Base-by-base conservation (phyloP, 805 yeast genomes). In the Tetrapisispora fleetii region DNA sequence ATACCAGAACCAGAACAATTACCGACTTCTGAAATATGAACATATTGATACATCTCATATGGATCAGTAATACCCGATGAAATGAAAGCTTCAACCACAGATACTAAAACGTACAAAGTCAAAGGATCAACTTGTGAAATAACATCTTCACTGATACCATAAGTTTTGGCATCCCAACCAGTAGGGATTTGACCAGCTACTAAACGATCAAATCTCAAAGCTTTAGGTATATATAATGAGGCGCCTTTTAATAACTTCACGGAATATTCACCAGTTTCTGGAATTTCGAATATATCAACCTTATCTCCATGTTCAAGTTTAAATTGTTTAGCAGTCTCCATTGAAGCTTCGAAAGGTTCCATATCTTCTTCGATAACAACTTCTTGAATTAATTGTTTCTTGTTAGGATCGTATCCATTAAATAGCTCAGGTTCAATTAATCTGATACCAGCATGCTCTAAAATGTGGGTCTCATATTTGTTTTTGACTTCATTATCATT, bases 1-100 rank as follows among this genome's bases (percentile, higher is more conserved):
- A 93, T 91, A 80, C 99, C 99, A 49, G 97, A 89, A 75, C 99
- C 99, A 44, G 96, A 85, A 78, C 98, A 90, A 79, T 91, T 95
- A 75, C 99, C 99, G 58, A 93, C 89, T 72, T 93, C 98, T 43
- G 98, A 89, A 50, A 93, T 95, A 69, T 93, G 99, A 45, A 95
- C 95, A 67, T 93, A 95, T 73, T 91, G 83, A 78, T 93, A 93
- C 78, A 95, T 88, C 75, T 93, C 99, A 68, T 89, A 93, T 55
- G 99, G 99, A 68, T 93, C 99, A 51, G 96, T 88, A 63, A 93
- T 74, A 83, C 99, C 99, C 55, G 97, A 79, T 50, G 91, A 72
- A 58, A 93, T 77, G 58, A 93, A 82, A 2, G 98, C 97, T 74
- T 93, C 98, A 50, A 83, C 95, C 46, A 96, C 93, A 27, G 97